A percentile compares a stretch with the other conserved stretches of the same genome.
phyloP scores from a whole-genome alignment of 495 filamentous ascomycete species.

The Aspergillus diversus region DNA sequence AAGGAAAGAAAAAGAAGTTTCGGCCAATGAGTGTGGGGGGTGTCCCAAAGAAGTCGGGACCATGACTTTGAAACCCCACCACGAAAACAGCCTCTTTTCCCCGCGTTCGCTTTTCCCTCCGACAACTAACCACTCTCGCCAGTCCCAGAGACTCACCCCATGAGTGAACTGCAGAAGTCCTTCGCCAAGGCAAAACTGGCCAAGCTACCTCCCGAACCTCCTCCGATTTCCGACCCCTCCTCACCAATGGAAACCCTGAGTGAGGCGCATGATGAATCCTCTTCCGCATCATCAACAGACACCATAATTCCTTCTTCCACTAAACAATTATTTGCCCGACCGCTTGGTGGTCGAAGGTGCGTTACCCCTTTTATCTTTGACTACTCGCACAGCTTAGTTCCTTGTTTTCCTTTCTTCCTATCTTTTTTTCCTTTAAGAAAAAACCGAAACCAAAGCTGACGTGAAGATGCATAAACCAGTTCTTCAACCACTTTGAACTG shows the following conservation, averaged over 20 bases:
- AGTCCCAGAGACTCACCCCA: conserved; percentile 32
- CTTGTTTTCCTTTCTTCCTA: not conserved
- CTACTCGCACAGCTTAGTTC: conserved; percentile 4
- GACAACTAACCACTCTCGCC: not conserved
- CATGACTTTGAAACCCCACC: not conserved
- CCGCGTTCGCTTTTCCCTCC: too few relatives aligned
- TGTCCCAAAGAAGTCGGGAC: not conserved
- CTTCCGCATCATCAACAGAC: conserved; percentile 83
- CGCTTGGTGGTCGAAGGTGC: conserved; percentile 54
- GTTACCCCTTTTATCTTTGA: conserved; percentile 23
- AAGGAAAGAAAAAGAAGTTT: too few relatives aligned
- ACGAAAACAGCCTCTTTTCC: not conserved
- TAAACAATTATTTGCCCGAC: conserved; percentile 71
- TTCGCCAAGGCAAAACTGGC: conserved; percentile 81
- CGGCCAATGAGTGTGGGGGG: too few relatives aligned
- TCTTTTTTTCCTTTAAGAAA: not conserved
- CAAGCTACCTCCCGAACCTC: conserved; percentile 59
- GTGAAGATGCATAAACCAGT: conserved; percentile 21
- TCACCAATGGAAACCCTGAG: conserved; percentile 19
- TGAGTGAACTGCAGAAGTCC: conserved; percentile 86
- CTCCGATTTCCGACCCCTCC: conserved; percentile 39
- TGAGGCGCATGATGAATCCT: conserved; percentile 73
- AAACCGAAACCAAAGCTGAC: conserved; percentile 17
- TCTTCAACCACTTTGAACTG: conserved; percentile 63
- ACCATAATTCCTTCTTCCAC: conserved; percentile 83